phyloP scores from a whole-genome alignment of 257 asterid species.

The Primulina tabacum region DNA sequence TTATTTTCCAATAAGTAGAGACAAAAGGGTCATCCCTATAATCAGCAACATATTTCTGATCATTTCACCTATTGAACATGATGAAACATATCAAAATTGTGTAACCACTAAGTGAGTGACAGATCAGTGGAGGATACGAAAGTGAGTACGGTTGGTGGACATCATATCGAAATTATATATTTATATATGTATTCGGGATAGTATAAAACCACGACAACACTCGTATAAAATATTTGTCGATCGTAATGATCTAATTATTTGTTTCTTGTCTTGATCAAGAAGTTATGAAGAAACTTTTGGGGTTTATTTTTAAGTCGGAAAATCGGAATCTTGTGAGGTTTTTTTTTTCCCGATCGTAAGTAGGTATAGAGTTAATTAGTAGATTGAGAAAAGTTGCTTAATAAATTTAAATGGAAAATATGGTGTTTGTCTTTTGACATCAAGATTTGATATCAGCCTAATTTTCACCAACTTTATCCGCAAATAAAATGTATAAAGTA shows the following conservation, averaged over 20 bases:
- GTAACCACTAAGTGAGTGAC: too few species aligned
- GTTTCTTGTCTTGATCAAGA: slow-evolving; percentile 37
- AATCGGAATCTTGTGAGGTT: slow-evolving; percentile 29
- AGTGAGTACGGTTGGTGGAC: too few species aligned
- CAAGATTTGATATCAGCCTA: slow-evolving; percentile 2
- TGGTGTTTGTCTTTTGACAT: neutral
- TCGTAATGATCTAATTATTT: neutral
- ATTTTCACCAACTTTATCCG: neutral
- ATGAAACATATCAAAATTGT: too few species aligned
- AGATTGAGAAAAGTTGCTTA: slow-evolving; percentile 5
- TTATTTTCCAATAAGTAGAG: slow-evolving; percentile 52
- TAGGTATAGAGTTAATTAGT: neutral
- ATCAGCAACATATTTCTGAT: slow-evolving; percentile 29
- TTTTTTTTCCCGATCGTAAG: neutral
- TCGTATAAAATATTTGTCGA: neutral
- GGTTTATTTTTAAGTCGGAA: slow-evolving; percentile 7
- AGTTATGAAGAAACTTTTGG: neutral
- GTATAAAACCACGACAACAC: too few species aligned
- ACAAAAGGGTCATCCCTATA: slow-evolving; percentile 58
- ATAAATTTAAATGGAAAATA: neutral
- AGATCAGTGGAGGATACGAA: too few species aligned
- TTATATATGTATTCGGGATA: too few species aligned
- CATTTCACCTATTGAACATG: too few species aligned
- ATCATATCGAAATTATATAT: too few species aligned
- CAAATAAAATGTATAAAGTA: neutral